phyloP scores from a whole-genome alignment of 2,329 filamentous ascomycete species.

The Parasarocladium wereldwijsianum region DNA sequence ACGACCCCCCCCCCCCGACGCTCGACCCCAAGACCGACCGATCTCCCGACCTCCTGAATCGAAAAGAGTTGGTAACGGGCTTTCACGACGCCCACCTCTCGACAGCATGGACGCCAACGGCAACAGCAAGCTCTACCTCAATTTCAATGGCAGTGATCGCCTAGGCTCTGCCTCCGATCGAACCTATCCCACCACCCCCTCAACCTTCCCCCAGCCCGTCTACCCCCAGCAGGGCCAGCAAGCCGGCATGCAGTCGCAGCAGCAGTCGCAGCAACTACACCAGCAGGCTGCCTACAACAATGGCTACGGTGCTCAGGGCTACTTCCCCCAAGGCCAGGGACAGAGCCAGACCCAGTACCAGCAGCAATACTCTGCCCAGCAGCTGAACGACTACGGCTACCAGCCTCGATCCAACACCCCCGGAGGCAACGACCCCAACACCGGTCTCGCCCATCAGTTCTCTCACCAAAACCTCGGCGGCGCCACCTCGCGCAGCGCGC shows the following conservation, averaged over 20 bases:
- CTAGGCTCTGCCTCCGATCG: slow-evolving; percentile 44
- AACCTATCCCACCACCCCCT: slow-evolving; percentile 76
- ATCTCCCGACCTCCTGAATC: slow-evolving; percentile 1
- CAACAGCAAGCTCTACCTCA: slow-evolving; percentile 50
- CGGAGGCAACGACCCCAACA: slow-evolving; percentile 67
- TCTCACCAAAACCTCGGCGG: slow-evolving; percentile 86
- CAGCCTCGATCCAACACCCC: slow-evolving; percentile 42
- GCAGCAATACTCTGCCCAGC: slow-evolving; percentile 21
- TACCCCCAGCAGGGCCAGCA: slow-evolving; percentile 23
- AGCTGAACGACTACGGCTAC: slow-evolving; percentile 38
- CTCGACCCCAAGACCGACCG: neutral
- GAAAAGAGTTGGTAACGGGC: no score
- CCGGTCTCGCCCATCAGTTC: slow-evolving; percentile 87
- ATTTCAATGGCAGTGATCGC: slow-evolving; percentile 53
- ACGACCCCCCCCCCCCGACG: neutral
- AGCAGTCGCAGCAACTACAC: slow-evolving; percentile 15
- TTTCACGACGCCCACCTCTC: no score
- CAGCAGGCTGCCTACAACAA: slow-evolving; percentile 17
- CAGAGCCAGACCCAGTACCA: slow-evolving; percentile 33
- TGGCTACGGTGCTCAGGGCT: slow-evolving; percentile 21
- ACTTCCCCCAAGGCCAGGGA: slow-evolving; percentile 18
- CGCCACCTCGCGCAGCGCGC: slow-evolving; percentile 46
- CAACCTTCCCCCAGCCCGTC: slow-evolving; percentile 89
- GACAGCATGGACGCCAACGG: slow-evolving; percentile 33
- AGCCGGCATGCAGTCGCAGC: slow-evolving; percentile 10